Evolutionary conservation across 805 yeast genomes (phyloP).

Genomic region (Zygosaccharomyces gambellarensis): DNA sequence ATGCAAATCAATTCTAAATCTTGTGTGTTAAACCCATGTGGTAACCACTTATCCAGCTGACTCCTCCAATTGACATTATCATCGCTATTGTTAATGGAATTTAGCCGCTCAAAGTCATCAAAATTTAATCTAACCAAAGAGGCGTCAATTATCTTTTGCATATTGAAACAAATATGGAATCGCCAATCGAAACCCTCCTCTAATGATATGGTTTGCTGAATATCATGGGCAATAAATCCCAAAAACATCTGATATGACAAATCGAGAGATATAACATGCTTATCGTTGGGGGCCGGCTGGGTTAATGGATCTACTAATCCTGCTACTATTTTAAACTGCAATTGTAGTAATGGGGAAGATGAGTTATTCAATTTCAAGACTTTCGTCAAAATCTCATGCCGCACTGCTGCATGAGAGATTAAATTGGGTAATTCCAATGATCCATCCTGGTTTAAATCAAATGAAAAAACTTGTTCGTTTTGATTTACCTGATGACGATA

Average conservation of each 20-base stretch:
- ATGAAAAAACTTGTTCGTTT: constrained; percentile 19
- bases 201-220: constrained; percentile 8
- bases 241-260: constrained; percentile 49
- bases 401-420: constrained; percentile 18
- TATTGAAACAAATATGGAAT: constrained; percentile 27
- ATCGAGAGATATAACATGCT: constrained; percentile 50
- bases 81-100: constrained; percentile 20
- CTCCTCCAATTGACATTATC: constrained; percentile 25
- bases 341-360: constrained; percentile 19
- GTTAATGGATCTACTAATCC: constrained; percentile 58
- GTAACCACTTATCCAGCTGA: constrained; percentile 37
- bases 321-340: constrained; percentile 32
- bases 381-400: constrained; percentile 25
- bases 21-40: constrained; percentile 35
- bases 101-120: constrained; percentile 24
- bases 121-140: constrained; percentile 25
- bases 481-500: constrained; percentile 10
- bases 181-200: constrained; percentile 23
- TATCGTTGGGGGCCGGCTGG: constrained; percentile 60
- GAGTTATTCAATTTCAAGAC: constrained; percentile 16
- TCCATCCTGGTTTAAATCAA: constrained; percentile 22
- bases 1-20: constrained; percentile 45
- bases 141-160: constrained; percentile 27
- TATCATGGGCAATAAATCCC: constrained; percentile 36
- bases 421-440: constrained; percentile 21